Conservation (phyloP, 2,329 filamentous ascomycete genomes). For the Cladosporium sp. region DNA sequence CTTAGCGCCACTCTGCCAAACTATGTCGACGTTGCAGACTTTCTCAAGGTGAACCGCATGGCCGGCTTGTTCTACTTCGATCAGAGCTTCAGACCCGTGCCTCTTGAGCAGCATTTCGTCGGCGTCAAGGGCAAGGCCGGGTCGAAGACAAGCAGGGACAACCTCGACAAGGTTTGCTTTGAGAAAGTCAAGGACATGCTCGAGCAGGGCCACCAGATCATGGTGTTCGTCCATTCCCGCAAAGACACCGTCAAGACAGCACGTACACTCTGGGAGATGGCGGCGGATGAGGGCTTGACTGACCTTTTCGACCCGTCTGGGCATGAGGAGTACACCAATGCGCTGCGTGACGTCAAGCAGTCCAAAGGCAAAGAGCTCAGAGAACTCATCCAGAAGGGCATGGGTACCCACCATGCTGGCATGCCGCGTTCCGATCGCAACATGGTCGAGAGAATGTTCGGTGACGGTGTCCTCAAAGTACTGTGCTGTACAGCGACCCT, state of each 20-base stretch:
- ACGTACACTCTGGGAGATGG: slow-evolving; percentile 78
- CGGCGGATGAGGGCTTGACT: slow-evolving; percentile 68
- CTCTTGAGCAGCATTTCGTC: slow-evolving; percentile 93
- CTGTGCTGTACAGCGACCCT: slow-evolving; percentile 97
- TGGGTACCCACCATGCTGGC: slow-evolving; percentile 93
- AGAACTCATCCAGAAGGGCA: slow-evolving; percentile 81
- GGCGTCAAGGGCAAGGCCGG: slow-evolving; percentile 89
- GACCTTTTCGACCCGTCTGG: slow-evolving; percentile 77
- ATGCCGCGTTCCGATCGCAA: slow-evolving; percentile 94
- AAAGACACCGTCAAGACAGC: slow-evolving; percentile 90
- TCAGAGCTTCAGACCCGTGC: slow-evolving; percentile 88
- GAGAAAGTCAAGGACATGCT: slow-evolving; percentile 96
- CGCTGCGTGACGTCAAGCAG: slow-evolving; percentile 75
- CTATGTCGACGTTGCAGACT: slow-evolving; percentile 93
- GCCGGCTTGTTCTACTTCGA: slow-evolving; percentile 97
- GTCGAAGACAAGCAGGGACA: slow-evolving; percentile 74
- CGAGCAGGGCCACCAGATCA: slow-evolving; percentile 85
- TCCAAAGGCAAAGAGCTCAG: slow-evolving; percentile 81
- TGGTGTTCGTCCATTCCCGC: slow-evolving; percentile 98
- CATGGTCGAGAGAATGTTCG: slow-evolving; percentile 87
- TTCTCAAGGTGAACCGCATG: slow-evolving; percentile 89
- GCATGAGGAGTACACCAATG: slow-evolving; percentile 74
- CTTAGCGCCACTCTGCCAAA: slow-evolving; percentile 94
- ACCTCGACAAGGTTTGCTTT: slow-evolving; percentile 79
- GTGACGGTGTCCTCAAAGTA: slow-evolving; percentile 87